These are phyloP conservation scores for Phlegmacium glaucopus DNA, from an alignment of 768 basidiomycete genomes.

Conservation along the genomic window DNA sequence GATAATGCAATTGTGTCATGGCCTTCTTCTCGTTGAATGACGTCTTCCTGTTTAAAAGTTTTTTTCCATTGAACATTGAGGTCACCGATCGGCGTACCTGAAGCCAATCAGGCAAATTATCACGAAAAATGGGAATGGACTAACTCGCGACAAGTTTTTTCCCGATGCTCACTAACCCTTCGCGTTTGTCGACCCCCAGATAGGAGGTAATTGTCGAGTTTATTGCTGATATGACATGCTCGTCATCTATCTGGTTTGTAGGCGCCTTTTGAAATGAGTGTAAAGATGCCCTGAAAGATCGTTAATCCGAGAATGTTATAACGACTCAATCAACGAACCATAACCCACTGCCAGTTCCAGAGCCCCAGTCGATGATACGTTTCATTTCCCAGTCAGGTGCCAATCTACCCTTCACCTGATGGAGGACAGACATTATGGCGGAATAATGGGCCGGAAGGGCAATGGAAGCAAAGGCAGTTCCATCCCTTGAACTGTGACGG, in stretches of 20 bases:
- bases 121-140: constrained; percentile 6
- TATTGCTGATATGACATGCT: constrained; percentile 35
- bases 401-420: constrained; percentile 60
- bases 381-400: constrained; percentile 59
- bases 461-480: constrained; percentile 80
- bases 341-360: constrained; percentile 77
- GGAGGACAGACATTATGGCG: constrained; percentile 71
- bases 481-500: constrained; percentile 65
- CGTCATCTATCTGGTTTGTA: constrained; percentile 12
- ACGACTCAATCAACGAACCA: constrained; percentile 50
- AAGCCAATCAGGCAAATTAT: not conserved
- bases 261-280: constrained; percentile 53
- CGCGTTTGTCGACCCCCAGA: constrained; percentile 73
- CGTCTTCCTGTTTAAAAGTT: constrained; percentile 47
- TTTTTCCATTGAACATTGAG: constrained; percentile 54
- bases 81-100: constrained; percentile 43
- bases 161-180: constrained; percentile 64
- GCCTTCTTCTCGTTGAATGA: constrained; percentile 38
- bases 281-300: constrained; percentile 54
- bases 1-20: constrained; percentile 67
- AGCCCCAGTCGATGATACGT: constrained; percentile 79
- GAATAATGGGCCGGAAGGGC: constrained; percentile 87
- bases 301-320: constrained; percentile 6
- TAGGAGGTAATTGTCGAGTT: constrained; percentile 60
- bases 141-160: constrained; percentile 59